Conservation (phyloP, 176 grass and related monocot species). For the Bonia amplexicaulis region DNA sequence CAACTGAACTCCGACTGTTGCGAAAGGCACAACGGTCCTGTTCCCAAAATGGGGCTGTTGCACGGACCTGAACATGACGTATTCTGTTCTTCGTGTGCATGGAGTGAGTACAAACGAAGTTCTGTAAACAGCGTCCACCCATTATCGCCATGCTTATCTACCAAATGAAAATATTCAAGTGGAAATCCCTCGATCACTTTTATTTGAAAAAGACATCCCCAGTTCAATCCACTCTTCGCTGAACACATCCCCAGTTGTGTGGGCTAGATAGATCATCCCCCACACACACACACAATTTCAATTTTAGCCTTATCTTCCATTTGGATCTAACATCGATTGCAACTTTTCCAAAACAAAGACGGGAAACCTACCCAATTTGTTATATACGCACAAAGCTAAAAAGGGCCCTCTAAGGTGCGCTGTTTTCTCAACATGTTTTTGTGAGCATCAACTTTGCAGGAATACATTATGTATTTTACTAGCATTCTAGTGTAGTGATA, state of each 20-base stretch:
- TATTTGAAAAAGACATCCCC: neutral
- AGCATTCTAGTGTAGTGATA: neutral
- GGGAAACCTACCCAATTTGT: constrained; percentile 5
- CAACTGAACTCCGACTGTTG: too few relatives aligned
- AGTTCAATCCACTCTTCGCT: too few relatives aligned
- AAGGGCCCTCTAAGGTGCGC: too few relatives aligned
- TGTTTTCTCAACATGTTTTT: neutral
- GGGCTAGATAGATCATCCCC: too few relatives aligned
- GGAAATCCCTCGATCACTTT: neutral
- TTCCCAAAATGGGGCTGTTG: too few relatives aligned
- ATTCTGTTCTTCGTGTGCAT: neutral
- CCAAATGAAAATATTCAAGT: neutral
- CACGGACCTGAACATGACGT: too few relatives aligned
- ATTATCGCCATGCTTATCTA: neutral
- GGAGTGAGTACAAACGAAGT: neutral
- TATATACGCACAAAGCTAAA: neutral
- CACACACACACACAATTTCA: too few relatives aligned
- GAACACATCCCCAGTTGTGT: too few relatives aligned
- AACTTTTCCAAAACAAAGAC: too few relatives aligned
- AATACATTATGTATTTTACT: neutral
- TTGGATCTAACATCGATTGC: too few relatives aligned
- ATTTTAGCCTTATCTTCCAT: too few relatives aligned
- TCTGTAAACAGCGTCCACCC: neutral
- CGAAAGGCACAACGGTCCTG: too few relatives aligned
- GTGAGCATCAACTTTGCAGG: neutral